Percentiles rank a stretch among this genome's conserved stretches.
Conservation (phyloP, 2,329 filamentous ascomycete genomes). For the Anisogramma anomala region DNA sequence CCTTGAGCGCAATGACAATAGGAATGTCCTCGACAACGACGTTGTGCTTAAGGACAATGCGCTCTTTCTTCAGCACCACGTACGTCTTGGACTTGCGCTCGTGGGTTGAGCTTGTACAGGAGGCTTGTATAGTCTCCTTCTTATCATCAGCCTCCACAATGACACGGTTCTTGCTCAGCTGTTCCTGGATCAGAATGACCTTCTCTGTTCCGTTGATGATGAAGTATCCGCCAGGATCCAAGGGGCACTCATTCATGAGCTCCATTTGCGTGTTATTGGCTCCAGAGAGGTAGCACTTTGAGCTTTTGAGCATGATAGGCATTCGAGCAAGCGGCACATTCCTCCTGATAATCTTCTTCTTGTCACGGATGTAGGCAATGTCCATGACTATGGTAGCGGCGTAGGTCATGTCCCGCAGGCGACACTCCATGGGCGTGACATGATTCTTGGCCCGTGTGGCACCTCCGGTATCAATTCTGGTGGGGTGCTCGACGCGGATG, state of each 20-base stretch:
- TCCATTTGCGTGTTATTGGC: conserved; percentile 85
- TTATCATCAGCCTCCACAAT: conserved; percentile 90
- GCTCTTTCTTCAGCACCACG: conserved; percentile 85
- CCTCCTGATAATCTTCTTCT: conserved; percentile 60
- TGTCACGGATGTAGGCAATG: conserved; percentile 77
- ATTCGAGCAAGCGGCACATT: conserved; percentile 78
- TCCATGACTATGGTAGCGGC: conserved; percentile 89
- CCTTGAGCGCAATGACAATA: conserved; percentile 85
- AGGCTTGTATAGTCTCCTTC: conserved; percentile 88
- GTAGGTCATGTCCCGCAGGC: conserved; percentile 95
- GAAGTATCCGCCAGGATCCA: conserved; percentile 96
- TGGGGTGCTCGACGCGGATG: conserved; percentile 74
- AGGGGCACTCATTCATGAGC: conserved; percentile 82
- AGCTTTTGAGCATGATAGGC: conserved; percentile 94
- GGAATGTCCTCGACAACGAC: conserved; percentile 89
- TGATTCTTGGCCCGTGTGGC: conserved; percentile 54
- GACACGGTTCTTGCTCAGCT: conserved; percentile 97
- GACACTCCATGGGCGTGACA: conserved; percentile 92
- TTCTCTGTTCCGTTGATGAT: conserved; percentile 97
- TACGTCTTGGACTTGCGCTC: conserved; percentile 98
- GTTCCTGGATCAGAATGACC: conserved; percentile 95
- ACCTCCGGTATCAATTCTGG: conserved; percentile 50
- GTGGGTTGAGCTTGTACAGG: conserved; percentile 94
- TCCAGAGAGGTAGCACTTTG: conserved; percentile 75
- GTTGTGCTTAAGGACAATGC: conserved; percentile 83